Base-by-base conservation (phyloP, 768 basidiomycete species). In the Russula dissimulans region DNA sequence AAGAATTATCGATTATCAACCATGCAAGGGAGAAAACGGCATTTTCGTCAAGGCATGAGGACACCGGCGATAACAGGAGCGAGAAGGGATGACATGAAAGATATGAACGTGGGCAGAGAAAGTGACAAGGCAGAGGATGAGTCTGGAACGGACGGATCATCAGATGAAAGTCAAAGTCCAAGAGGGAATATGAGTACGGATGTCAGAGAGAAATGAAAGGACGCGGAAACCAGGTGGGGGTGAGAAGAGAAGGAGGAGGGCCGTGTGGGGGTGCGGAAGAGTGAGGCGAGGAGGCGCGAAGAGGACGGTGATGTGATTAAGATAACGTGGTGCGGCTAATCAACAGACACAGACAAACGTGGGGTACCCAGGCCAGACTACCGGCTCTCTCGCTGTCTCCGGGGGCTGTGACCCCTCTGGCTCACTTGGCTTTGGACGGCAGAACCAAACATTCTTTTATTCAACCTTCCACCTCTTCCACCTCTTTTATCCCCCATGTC, bases 381-480 rank as follows among this genome's bases (percentile, higher is more conserved):
- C 26, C 41, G 59, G 59, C 34, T 9, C 34, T 9, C 9, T 38
- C 4, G 6, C 47, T 53, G 41, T 29, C 4, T 36, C 34, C 34
- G 34, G 38, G 15, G 45, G 55, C 26, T 26, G 26, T 31, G 38
- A 26, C 22, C 22, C 22, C 22, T 36, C 34, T 36, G 7, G 34
- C 10, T 36, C 34, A 10, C 10, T 36, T 36, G 34, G 34, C 34
- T 36, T 36, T 26, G 22, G 22, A 26, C 22, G n/a, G 14, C 14
- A 52, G 50, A 58, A 32, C 55, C 56, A 57, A 50, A 50, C 56
- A 57, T 5, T 34, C 61, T 54, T 54, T 47, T 48, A 47, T 52
- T 39, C 54, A 2, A 34, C 39, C 36, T 22, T 29, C 11, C 43
- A 31, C 18, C 41, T 38, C 45, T 22, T 22, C n/a, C 52, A 26